Evolutionary conservation across 371 early-diverging fungal genomes (phyloP), one percentile per base, ranked within the genome.

Genomic region (Mortierella sp.): DNA sequence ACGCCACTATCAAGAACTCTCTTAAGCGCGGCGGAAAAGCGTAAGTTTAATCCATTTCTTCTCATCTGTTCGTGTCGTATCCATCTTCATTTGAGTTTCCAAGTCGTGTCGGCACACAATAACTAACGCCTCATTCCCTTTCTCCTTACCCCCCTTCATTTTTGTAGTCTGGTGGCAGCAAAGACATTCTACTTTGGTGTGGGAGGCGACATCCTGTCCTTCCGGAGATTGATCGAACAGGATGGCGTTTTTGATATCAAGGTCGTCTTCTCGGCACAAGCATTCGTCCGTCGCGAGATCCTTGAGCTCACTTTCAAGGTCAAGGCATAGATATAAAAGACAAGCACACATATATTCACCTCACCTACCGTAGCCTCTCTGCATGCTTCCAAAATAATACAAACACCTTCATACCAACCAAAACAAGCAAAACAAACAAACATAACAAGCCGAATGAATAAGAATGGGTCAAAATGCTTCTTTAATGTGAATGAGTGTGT

Each of bases 121-220:
- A 5, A 11, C 60, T 60, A 28, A 60, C 31, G 28, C 1, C 14
- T 14, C 4, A 1, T 26, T 44, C 34, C 14, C 50, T 38, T 44
- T 60, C 65, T 10, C 42, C 14, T 77, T 73, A 50, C 16, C 13
- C 16, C 14, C 16, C 50, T 14, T 16, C 16, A 0, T 50, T 54
- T 60, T 42, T 44, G 44, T 87, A 94, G 96, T 19, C 94, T 95
- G 73, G 93, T 99, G 16, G 98, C 98, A 13, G 98, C 98, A 57
- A 99, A 99, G 84, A 93, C 96, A 1, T 93, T 95, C 13, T 99
- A 99, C 84, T 99, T 99, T 93, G 98, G 99, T 34, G 94, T 95
- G 0, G 93, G 94, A 50, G 97, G 96, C 14, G 94, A 95, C 42
- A 93, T 94, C 38, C 83, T 94, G 16, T 91, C 93, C 21, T 98